These are phyloP conservation scores for Teratosphaeria zuluensis DNA, from an alignment of 2,329 filamentous ascomycete species.

Conservation along the genomic window DNA sequence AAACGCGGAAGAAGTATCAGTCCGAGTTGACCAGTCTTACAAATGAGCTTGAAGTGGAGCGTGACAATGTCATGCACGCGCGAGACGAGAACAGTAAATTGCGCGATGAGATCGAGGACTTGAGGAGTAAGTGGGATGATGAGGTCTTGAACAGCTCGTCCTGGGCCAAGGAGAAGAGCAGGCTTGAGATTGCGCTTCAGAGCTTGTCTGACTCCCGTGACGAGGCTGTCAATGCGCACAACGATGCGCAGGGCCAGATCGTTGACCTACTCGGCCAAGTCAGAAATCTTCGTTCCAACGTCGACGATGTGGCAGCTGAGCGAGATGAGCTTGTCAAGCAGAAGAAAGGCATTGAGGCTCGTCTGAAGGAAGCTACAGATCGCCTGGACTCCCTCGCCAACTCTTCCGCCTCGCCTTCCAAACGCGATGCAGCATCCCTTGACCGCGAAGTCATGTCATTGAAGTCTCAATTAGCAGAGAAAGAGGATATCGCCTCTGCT, in stretches of 20 bases:
- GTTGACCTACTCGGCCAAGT: constrained; percentile 86
- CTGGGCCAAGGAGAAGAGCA: constrained; percentile 95
- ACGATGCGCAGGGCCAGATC: constrained; percentile 88
- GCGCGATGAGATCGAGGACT: constrained; percentile 90
- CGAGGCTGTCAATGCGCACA: constrained; percentile 85
- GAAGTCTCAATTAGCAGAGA: constrained; percentile 78
- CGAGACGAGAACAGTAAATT: constrained; percentile 76
- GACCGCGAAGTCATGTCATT: constrained; percentile 85
- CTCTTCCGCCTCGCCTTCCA: constrained; percentile 64
- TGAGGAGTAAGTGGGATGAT: constrained; percentile 95
- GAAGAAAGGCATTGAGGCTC: constrained; percentile 78
- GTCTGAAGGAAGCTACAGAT: constrained; percentile 77
- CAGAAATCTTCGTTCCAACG: constrained; percentile 66
- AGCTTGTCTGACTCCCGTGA: constrained; percentile 87
- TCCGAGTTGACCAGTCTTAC: constrained; percentile 80
- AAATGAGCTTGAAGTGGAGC: constrained; percentile 85
- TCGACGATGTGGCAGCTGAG: constrained; percentile 79
- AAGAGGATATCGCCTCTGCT: constrained; percentile 84
- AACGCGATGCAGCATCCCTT: constrained; percentile 79
- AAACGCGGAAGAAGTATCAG: constrained; percentile 96
- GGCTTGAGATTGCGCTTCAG: constrained; percentile 78
- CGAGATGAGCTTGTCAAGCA: constrained; percentile 77
- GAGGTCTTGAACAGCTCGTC: constrained; percentile 96
- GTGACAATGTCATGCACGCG: constrained; percentile 78
- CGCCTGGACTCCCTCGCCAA: constrained; percentile 74